Percentiles rank a stretch among this genome's conserved stretches.
These are phyloP conservation scores for Crithidia sp. DNA, from an alignment of 208 protist species.

Conservation along the genomic window DNA sequence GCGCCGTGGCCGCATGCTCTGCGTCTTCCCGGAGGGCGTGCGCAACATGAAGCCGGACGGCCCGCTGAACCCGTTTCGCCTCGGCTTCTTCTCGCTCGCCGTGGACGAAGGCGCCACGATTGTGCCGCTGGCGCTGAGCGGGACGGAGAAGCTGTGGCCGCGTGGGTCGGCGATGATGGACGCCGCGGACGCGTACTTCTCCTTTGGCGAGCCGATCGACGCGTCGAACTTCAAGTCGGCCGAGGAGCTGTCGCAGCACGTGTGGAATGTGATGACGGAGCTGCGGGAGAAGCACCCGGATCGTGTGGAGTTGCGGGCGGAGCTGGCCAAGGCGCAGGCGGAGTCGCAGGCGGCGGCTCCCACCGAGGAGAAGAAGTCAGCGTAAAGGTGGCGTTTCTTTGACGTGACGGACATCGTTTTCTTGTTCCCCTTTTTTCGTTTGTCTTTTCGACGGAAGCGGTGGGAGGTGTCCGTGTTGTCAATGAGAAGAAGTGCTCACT, in stretches of 20 bases:
- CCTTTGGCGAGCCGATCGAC: slow-evolving; percentile 77
- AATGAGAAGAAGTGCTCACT: too few species aligned
- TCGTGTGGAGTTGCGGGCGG: slow-evolving; percentile 38
- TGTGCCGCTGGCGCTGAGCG: slow-evolving; percentile 81
- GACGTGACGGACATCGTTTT: neutral
- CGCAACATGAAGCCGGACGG: slow-evolving; percentile 76
- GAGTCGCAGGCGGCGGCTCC: neutral
- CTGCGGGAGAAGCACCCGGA: slow-evolving; percentile 79
- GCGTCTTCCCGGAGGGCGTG: slow-evolving; percentile 85
- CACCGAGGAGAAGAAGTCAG: slow-evolving; percentile 17
- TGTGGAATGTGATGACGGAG: slow-evolving; percentile 64
- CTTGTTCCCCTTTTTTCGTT: neutral
- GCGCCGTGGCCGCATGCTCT: slow-evolving; percentile 77
- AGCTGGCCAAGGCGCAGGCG: slow-evolving; percentile 1
- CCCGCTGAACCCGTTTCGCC: slow-evolving; percentile 69
- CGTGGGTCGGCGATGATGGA: slow-evolving; percentile 57
- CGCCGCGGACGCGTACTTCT: slow-evolving; percentile 61
- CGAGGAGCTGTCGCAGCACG: slow-evolving; percentile 69
- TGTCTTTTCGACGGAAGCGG: too few species aligned
- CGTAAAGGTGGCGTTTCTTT: neutral
- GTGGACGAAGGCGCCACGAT: slow-evolving; percentile 80
- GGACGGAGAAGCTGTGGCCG: slow-evolving; percentile 81
- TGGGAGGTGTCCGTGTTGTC: too few species aligned
- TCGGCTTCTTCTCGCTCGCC: slow-evolving; percentile 84
- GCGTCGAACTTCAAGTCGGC: slow-evolving; percentile 62